These are phyloP conservation scores for Desmodesmus armatus DNA, from an alignment of 139 green algal genomes.

Conservation along the genomic window DNA sequence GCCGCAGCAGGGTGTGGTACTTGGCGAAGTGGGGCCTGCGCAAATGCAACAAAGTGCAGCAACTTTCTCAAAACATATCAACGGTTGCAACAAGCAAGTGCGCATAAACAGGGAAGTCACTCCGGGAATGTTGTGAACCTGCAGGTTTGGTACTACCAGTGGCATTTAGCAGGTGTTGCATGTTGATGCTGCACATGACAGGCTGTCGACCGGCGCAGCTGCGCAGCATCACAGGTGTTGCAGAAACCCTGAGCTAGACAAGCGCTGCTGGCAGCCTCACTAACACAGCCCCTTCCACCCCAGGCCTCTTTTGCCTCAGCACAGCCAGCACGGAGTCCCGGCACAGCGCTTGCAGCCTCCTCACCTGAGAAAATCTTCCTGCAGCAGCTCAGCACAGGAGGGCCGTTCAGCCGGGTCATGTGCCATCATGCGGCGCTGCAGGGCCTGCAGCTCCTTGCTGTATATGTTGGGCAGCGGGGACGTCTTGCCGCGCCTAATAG, in stretches of 20 bases:
- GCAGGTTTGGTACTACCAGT: not conserved
- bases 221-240: not conserved
- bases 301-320: not conserved
- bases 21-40: not conserved
- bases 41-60: not conserved
- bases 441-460: not conserved
- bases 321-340: not conserved
- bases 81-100: no score
- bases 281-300: not conserved
- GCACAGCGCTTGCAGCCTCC: not conserved
- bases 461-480: not conserved
- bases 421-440: constrained; percentile 13
- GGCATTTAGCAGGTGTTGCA: not conserved
- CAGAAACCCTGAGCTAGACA: not conserved
- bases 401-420: constrained; percentile 10
- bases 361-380: not conserved
- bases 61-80: no score
- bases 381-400: constrained; percentile 10
- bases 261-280: not conserved
- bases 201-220: not conserved
- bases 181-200: not conserved
- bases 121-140: not conserved
- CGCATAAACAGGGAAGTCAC: not conserved
- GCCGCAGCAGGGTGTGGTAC: constrained; percentile 6
- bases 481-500: not conserved